Percentiles rank a stretch among this genome's conserved stretches.
Evolutionary conservation across 441 rosid species (phyloP).

Genomic region (Daphne laureola): DNA sequence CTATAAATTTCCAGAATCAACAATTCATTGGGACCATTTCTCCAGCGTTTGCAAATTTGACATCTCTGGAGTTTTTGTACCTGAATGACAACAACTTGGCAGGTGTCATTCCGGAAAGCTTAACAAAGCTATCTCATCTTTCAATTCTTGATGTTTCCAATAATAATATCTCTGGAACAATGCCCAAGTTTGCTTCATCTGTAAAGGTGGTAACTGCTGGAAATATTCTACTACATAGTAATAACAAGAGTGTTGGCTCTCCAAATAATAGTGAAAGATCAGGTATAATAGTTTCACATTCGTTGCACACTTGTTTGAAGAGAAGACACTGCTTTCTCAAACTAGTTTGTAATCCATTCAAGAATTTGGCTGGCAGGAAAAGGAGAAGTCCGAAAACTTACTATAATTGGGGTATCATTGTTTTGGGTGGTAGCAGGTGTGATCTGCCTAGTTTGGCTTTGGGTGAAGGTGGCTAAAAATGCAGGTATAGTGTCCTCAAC

Average conservation of each 20-base stretch:
- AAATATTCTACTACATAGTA: conserved; percentile 32
- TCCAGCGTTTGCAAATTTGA: conserved; percentile 42
- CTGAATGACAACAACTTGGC: conserved; percentile 42
- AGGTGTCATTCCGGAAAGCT: conserved; percentile 37
- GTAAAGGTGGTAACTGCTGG: conserved; percentile 24
- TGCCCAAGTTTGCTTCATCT: no score
- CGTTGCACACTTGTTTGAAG: no score
- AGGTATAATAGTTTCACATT: conserved; percentile 14
- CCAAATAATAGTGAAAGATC: no score
- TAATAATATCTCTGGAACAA: conserved; percentile 45
- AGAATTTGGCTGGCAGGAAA: conserved; percentile 16
- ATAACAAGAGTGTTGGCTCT: neutral
- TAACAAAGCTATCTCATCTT: conserved; percentile 28
- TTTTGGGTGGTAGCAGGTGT: no score
- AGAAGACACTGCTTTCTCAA: neutral
- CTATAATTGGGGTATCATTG: no score
- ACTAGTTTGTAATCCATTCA: no score
- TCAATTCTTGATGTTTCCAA: conserved; percentile 56
- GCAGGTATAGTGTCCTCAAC: no score
- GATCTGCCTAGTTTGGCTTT: no score
- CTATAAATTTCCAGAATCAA: conserved; percentile 29
- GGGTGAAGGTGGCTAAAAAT: no score
- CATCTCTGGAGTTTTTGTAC: conserved; percentile 28
- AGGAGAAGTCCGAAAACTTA: conserved; percentile 7
- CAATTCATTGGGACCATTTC: conserved; percentile 32